Percentiles rank a stretch among this genome's conserved stretches.
Conservation (phyloP, 768 basidiomycete genomes). For the Tricholoma saponaceum region DNA sequence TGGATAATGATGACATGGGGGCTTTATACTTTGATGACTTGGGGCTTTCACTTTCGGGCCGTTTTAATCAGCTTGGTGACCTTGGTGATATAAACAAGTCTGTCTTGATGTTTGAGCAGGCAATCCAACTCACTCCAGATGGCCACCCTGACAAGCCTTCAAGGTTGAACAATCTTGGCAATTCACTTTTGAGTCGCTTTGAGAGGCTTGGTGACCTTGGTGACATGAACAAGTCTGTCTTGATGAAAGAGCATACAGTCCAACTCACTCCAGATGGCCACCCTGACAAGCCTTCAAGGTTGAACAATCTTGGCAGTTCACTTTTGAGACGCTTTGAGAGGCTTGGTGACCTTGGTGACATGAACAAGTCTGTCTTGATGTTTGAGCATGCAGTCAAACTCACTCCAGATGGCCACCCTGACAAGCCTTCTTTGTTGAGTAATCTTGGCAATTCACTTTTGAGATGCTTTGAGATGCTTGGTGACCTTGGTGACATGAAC, state of each 20-base stretch:
- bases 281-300: background rate
- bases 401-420: background rate
- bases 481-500: no score
- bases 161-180: no score
- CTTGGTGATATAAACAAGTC: background rate
- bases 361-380: background rate
- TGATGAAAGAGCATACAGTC: no score
- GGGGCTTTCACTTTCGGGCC: background rate
- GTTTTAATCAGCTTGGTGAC: background rate
- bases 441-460: background rate
- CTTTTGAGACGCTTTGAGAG: background rate
- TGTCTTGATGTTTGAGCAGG: background rate
- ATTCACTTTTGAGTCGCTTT: no score
- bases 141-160: no score
- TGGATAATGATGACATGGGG: background rate
- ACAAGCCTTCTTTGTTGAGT: background rate
- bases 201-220: no score
- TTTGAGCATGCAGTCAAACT: background rate
- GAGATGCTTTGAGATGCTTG: no score
- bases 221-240: no score
- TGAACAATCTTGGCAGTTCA: background rate
- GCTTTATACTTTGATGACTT: background rate
- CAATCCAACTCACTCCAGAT: background rate
- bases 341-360: background rate
- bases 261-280: no score